A percentile compares a stretch with the other conserved stretches of the same genome.
These are phyloP conservation scores for Tylopilus balloui DNA, from an alignment of 768 basidiomycete genomes.

Conservation along the genomic window DNA sequence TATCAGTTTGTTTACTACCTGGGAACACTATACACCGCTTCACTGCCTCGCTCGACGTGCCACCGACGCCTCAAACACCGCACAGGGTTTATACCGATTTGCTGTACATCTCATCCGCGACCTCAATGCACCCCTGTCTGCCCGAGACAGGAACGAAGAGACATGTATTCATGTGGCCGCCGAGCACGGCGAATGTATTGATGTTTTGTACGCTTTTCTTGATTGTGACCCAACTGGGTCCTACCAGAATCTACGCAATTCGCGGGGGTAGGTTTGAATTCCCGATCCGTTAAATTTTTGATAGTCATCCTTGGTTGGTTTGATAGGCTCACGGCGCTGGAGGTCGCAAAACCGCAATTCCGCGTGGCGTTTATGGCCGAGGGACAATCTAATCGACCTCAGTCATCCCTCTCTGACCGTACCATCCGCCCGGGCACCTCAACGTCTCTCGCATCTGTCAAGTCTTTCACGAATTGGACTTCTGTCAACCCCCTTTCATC, in stretches of 20 bases:
- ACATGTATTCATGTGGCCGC: constrained; percentile 81
- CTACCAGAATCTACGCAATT: constrained; percentile 59
- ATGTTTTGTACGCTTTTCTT: constrained; percentile 58
- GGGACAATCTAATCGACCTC: constrained; percentile 42
- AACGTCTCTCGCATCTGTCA: constrained; percentile 45
- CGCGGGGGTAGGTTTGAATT: constrained; percentile 54
- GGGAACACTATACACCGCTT: constrained; percentile 62
- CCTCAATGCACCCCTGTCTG: constrained; percentile 63
- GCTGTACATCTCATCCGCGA: constrained; percentile 64
- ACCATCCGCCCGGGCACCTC: constrained; percentile 46
- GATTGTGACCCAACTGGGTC: constrained; percentile 56
- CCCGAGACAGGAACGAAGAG: constrained; percentile 62
- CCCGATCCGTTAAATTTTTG: not conserved
- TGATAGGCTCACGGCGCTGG: constrained; percentile 50
- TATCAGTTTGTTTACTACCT: constrained; percentile 59
- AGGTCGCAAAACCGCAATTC: constrained; percentile 66
- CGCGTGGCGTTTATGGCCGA: constrained; percentile 56
- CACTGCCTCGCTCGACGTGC: constrained; percentile 56
- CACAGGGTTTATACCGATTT: constrained; percentile 49
- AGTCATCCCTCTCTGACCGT: constrained; percentile 50
- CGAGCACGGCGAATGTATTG: constrained; percentile 63
- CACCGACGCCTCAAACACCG: constrained; percentile 32
- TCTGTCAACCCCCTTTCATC: constrained; percentile 14
- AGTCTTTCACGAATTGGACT: constrained; percentile 39
- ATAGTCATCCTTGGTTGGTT: not conserved